phyloP scores from a whole-genome alignment of 371 early-diverging fungal genomes.

The Rozella allomycis region DNA sequence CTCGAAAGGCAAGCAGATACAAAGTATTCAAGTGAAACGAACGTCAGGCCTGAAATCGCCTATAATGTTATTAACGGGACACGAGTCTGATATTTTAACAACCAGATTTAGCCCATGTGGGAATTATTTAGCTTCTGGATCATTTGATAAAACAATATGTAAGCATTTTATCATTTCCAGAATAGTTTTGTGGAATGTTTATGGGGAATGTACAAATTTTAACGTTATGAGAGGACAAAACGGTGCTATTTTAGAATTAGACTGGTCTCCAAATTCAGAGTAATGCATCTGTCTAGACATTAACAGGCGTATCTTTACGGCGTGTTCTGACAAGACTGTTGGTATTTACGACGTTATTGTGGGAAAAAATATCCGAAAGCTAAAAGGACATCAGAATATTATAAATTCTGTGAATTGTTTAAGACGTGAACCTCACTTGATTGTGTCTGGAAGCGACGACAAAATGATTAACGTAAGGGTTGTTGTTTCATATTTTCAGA shows the following conservation, averaged over 20 bases:
- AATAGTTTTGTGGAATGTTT: constrained; percentile 76
- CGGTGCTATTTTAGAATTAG: constrained; percentile 60
- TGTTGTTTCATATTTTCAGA: too few species aligned
- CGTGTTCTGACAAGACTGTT: constrained; percentile 6
- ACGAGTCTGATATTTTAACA: constrained; percentile 61
- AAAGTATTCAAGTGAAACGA: constrained; percentile 53
- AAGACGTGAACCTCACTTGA: constrained; percentile 35
- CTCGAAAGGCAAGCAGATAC: too few species aligned
- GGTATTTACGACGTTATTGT: constrained; percentile 54
- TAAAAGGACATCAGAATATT: constrained; percentile 46
- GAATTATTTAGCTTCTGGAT: constrained; percentile 56
- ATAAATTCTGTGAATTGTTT: constrained; percentile 49
- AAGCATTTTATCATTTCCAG: constrained; percentile 8
- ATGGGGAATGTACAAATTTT: constrained; percentile 70
- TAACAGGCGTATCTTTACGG: neutral
- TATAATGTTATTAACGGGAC: constrained; percentile 65
- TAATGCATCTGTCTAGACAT: constrained; percentile 5
- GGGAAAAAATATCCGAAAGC: constrained; percentile 44
- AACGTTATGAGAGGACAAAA: constrained; percentile 61
- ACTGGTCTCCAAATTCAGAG: constrained; percentile 69
- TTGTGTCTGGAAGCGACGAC: constrained; percentile 60
- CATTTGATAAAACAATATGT: constrained; percentile 60
- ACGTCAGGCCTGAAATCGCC: constrained; percentile 68
- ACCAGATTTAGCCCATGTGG: constrained; percentile 68
- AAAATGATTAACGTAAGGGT: constrained; percentile 34